phyloP scores from a whole-genome alignment of 2,329 filamentous ascomycete genomes.

The Talaromyces pinophilus region DNA sequence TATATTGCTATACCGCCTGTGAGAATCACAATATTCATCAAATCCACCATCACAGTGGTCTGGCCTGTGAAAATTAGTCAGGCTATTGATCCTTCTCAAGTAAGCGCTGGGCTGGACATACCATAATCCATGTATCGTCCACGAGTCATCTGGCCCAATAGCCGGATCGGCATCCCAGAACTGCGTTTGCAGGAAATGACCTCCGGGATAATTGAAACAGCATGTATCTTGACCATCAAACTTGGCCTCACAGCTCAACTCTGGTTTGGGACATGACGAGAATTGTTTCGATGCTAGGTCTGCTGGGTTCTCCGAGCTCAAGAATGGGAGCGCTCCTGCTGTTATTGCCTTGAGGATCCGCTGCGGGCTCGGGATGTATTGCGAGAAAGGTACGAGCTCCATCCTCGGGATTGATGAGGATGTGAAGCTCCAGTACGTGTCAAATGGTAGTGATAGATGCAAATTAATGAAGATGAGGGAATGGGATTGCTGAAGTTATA shows the following conservation, averaged over 20 bases:
- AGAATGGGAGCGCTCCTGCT: slow-evolving; percentile 35
- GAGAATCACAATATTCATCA: slow-evolving; percentile 64
- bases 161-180: slow-evolving; percentile 72
- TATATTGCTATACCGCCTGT: slow-evolving; percentile 66
- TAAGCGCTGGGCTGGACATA: slow-evolving; percentile 29
- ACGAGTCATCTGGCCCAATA: slow-evolving; percentile 67
- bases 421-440: not conserved
- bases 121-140: slow-evolving; percentile 74
- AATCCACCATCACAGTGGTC: slow-evolving; percentile 71
- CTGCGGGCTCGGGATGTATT: slow-evolving; percentile 37
- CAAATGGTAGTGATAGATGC: not conserved
- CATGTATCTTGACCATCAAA: slow-evolving; percentile 65
- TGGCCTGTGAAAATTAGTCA: slow-evolving; percentile 45
- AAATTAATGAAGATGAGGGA: not conserved
- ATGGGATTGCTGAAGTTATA: slow-evolving; percentile 28
- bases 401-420: not conserved
- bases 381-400: slow-evolving; percentile 16
- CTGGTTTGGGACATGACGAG: slow-evolving; percentile 37
- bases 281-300: slow-evolving; percentile 16
- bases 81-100: not conserved
- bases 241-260: slow-evolving; percentile 65
- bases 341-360: slow-evolving; percentile 36
- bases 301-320: slow-evolving; percentile 25
- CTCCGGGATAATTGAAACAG: slow-evolving; percentile 73
- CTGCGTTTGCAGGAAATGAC: slow-evolving; percentile 71